These are phyloP conservation scores for Tieghemiomyces parasiticus DNA, from an alignment of 192 early-diverging fungal genomes.

Conservation along the genomic window DNA sequence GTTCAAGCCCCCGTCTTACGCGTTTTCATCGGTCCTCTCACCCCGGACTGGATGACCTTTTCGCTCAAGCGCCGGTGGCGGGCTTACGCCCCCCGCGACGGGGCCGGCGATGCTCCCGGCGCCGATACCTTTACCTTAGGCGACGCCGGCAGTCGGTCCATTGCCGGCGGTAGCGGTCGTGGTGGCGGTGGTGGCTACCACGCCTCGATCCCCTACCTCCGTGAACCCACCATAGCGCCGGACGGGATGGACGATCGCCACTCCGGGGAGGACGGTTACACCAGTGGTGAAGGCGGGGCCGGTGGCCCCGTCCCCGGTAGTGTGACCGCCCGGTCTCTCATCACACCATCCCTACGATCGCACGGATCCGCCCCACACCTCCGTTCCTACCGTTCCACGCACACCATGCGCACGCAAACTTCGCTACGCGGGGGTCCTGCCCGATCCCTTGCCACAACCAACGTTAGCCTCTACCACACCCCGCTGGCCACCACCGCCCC, in stretches of 20 bases:
- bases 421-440: neutral
- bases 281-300: too few species aligned
- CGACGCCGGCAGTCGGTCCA: neutral
- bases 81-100: constrained; percentile 4
- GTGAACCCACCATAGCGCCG: neutral
- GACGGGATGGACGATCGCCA: too few species aligned
- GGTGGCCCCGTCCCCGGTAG: neutral
- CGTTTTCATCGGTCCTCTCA: constrained; percentile 9
- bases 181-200: neutral
- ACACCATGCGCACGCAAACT: neutral
- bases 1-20: constrained; percentile 3
- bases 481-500: neutral
- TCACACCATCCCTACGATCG: neutral
- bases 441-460: neutral
- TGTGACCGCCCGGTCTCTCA: neutral
- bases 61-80: constrained; percentile 9
- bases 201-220: neutral
- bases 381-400: neutral
- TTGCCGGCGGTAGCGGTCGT: neutral
- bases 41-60: constrained; percentile 8
- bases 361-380: neutral
- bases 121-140: neutral
- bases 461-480: neutral
- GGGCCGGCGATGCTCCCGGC: neutral
- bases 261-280: too few species aligned